These are phyloP conservation scores for Iris macrosiphon DNA, from an alignment of 106 monocot species.

Conservation along the genomic window DNA sequence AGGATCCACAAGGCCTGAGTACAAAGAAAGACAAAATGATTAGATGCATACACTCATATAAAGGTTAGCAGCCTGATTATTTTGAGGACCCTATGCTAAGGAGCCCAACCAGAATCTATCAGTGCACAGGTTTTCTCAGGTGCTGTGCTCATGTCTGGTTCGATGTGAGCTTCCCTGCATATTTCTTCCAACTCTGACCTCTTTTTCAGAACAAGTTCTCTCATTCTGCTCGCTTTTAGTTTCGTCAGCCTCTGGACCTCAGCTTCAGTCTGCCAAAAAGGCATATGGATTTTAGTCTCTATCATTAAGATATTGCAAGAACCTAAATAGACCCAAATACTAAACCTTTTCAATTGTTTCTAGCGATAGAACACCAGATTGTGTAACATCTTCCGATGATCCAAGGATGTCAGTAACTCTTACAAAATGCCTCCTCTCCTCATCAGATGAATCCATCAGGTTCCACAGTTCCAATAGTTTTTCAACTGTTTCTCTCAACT, in stretches of 20 bases:
- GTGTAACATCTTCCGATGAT: constrained; percentile 28
- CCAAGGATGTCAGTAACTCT: constrained; percentile 28
- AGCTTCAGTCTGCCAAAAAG: constrained; percentile 41
- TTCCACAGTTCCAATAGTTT: constrained; percentile 74
- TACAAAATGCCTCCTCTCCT: constrained; percentile 51
- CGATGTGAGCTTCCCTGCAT: constrained; percentile 65
- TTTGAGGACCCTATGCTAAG: background rate
- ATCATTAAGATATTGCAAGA: background rate
- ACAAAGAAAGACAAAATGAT: constrained; percentile 7
- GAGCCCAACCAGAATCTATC: constrained; percentile 70
- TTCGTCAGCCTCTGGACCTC: constrained; percentile 76
- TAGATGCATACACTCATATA: background rate
- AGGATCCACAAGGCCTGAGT: constrained; percentile 78
- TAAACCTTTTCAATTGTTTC: constrained; percentile 72
- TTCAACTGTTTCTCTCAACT: constrained; percentile 53
- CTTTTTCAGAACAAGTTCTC: constrained; percentile 77
- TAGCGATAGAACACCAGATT: constrained; percentile 43
- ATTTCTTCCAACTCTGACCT: constrained; percentile 84
- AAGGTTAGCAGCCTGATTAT: background rate
- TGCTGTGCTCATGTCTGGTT: constrained; percentile 77
- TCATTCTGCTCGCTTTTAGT: constrained; percentile 82
- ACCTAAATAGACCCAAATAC: background rate
- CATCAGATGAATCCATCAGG: constrained; percentile 70
- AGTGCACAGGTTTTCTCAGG: constrained; percentile 67
- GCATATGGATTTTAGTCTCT: constrained; percentile 1